phyloP scores from a whole-genome alignment of 129 eudicot species.

The Chrysanthemum makinoi region DNA sequence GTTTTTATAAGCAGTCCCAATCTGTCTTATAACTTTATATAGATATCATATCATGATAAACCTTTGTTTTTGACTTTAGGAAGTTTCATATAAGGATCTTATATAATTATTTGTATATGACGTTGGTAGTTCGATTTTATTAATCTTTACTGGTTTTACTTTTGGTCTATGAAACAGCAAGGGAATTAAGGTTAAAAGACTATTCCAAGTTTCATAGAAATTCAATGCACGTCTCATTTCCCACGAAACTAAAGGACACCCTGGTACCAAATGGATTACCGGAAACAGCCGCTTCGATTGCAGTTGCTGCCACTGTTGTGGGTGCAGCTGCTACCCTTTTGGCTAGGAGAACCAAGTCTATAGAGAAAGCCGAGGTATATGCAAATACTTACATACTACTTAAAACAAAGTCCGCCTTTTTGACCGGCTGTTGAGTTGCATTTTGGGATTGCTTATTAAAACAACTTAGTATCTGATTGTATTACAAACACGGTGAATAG shows the following conservation, averaged over 20 bases:
- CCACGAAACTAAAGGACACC: slow-evolving; percentile 33
- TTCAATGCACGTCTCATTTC: slow-evolving; percentile 18
- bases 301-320: slow-evolving; percentile 84
- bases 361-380: slow-evolving; percentile 34
- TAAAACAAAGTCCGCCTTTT: not conserved
- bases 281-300: slow-evolving; percentile 93
- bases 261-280: slow-evolving; percentile 46
- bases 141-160: slow-evolving; percentile 5
- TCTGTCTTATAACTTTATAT: not conserved
- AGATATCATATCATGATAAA: not conserved
- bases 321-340: slow-evolving; percentile 89
- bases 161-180: slow-evolving; percentile 38
- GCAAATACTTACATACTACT: not conserved
- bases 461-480: too few relatives aligned
- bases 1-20: too few relatives aligned
- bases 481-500: too few relatives aligned
- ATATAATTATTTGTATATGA: not conserved
- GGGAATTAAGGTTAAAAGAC: slow-evolving; percentile 31
- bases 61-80: slow-evolving; percentile 18
- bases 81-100: not conserved
- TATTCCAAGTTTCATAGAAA: slow-evolving; percentile 24
- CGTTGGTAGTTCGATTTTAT: not conserved
- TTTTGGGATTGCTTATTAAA: not conserved
- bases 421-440: not conserved
- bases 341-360: slow-evolving; percentile 55